Evolutionary conservation across 495 filamentous ascomycete genomes (phyloP), one percentile per base, ranked within the genome.

Genomic region (Trichoderma orchidacearum): DNA sequence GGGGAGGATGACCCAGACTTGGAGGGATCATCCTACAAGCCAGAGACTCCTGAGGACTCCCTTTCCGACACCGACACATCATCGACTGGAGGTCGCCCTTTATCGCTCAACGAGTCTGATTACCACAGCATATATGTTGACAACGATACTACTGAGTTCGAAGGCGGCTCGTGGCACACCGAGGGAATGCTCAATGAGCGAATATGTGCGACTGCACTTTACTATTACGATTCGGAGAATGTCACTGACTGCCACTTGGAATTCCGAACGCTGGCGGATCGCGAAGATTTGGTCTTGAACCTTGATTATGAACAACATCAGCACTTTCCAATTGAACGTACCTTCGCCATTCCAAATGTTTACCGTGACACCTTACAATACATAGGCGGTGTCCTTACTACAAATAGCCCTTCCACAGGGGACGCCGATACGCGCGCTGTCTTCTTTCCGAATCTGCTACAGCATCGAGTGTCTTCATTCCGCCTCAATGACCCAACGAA

Each of bases 201-300:
- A 21, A 84, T 84, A 36, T 74, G 72, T 50, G 80, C 80, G 5
- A 80, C 78, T 0, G 78, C 80, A 2, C 60, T 85, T 5, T 84
- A 81, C 65, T 83, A 83, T 69, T 84, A 81, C 62, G 78, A 83
- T 58, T 67, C 60, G 53, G 68, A 80, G 3, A 87, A 89, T 63
- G 78, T 86, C 54, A 82, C 76, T 5, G 64, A 73, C 5, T 79
- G 71, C 56, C 61, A 59, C 27, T 71, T 87, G 0, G 61, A 70
- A 0, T 84, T 86, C 61, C 75, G 76, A 13, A 70, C 78, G 31
- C 18, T 21, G 3, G 30, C 45, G 5, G 56, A 57, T 32, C 29
- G 64, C 0, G 32, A 59, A 15, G 51, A 60, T 3, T 18, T 55
- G 3, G 21, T 27, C 1, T 5, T 66, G 13, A 12, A 32, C 1